These are phyloP conservation scores for Dactylonectria estremocensis DNA, from an alignment of 2,329 filamentous ascomycete species.

Conservation along the genomic window DNA sequence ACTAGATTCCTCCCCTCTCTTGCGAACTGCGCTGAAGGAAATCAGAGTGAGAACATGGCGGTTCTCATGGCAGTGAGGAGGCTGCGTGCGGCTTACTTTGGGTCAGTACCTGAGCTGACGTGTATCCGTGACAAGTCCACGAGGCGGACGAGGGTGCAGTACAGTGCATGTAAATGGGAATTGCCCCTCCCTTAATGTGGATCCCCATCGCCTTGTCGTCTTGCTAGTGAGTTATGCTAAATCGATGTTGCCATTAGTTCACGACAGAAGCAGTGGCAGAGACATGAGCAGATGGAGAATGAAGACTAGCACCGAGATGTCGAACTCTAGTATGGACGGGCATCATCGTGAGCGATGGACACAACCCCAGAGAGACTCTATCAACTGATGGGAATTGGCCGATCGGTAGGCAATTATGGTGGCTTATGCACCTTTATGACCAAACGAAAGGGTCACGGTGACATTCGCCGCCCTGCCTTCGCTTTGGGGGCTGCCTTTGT, in stretches of 20 bases:
- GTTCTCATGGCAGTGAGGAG: neutral
- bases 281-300: neutral
- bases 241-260: slow-evolving; percentile 2
- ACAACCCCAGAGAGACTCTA: neutral
- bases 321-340: neutral
- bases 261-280: neutral
- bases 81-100: slow-evolving; percentile 7
- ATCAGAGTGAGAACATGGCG: neutral
- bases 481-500: neutral
- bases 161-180: slow-evolving; percentile 28
- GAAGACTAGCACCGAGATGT: neutral
- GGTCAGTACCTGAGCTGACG: slow-evolving; percentile 36
- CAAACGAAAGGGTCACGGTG: neutral
- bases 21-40: neutral
- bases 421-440: neutral
- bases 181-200: slow-evolving; percentile 23
- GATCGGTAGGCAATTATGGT: neutral
- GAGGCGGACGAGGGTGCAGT: slow-evolving; percentile 14
- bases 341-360: neutral
- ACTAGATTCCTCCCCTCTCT: neutral
- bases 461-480: neutral
- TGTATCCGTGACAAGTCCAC: slow-evolving; percentile 32
- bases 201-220: neutral
- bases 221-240: slow-evolving; percentile 5
- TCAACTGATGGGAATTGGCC: neutral